These are phyloP conservation scores for Sherardia arvensis DNA, from an alignment of 257 asterid species.

Conservation along the genomic window DNA sequence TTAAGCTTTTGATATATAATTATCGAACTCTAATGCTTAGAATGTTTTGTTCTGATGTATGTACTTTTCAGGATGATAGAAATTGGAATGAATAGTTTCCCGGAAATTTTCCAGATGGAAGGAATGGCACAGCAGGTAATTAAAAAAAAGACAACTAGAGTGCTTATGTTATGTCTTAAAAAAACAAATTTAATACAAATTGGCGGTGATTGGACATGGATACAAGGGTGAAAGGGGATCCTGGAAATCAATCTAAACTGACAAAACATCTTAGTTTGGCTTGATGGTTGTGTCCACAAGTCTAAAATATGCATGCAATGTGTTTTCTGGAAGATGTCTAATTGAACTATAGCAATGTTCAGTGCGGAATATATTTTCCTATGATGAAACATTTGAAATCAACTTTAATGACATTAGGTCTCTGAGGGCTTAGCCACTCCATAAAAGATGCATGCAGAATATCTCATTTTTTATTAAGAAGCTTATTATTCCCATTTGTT, in stretches of 20 bases:
- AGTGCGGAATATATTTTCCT: not conserved
- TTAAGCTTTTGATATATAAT: slow-evolving; percentile 8
- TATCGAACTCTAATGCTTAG: slow-evolving; percentile 4
- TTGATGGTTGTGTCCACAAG: not conserved
- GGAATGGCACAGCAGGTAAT: slow-evolving; percentile 75
- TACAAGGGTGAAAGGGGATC: not conserved
- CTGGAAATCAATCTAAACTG: not conserved
- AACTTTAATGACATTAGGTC: not conserved
- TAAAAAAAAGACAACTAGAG: not conserved
- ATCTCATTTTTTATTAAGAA: not conserved
- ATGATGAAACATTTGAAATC: not conserved
- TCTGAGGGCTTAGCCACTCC: not conserved
- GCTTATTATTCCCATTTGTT: not conserved
- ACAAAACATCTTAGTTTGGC: not conserved
- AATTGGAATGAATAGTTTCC: slow-evolving; percentile 69
- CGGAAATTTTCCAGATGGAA: slow-evolving; percentile 60
- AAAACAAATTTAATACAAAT: not conserved
- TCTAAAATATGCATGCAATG: not conserved
- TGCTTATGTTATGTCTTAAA: slow-evolving; percentile 6
- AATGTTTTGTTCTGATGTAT: not conserved
- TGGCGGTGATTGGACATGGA: not conserved
- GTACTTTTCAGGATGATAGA: slow-evolving; percentile 56
- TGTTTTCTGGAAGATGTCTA: not conserved
- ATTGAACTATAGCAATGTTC: not conserved
- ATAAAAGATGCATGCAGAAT: not conserved